Evolutionary conservation across 495 filamentous ascomycete genomes (phyloP).

Genomic region (Emericellopsis terricola): DNA sequence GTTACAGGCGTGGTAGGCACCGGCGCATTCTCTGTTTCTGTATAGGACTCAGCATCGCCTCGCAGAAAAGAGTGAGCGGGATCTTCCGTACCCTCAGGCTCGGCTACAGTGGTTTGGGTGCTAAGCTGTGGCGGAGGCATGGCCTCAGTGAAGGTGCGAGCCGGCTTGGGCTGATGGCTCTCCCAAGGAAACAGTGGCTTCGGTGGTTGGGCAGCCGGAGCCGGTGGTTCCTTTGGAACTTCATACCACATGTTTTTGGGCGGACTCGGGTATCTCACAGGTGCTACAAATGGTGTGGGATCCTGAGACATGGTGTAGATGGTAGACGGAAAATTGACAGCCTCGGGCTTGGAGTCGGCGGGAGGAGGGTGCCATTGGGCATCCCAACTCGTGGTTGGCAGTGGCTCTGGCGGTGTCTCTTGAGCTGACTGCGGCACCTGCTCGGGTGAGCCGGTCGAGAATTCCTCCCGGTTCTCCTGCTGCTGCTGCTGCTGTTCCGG

Average conservation of each 20-base stretch:
- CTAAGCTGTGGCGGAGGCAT: not conserved
- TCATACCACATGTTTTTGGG: constrained; percentile 75
- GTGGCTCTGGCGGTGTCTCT: constrained; percentile 16
- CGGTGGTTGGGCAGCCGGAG: constrained; percentile 34
- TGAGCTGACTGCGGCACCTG: constrained; percentile 10
- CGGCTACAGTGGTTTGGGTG: too few relatives aligned
- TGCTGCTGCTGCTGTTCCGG: too few relatives aligned
- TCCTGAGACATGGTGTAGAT: constrained; percentile 64
- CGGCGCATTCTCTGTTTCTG: too few relatives aligned
- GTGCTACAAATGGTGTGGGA: constrained; percentile 51
- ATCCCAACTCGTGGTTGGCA: constrained; percentile 16
- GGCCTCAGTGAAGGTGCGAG: constrained; percentile 20
- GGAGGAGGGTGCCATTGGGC: constrained; percentile 41
- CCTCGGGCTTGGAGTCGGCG: constrained; percentile 55
- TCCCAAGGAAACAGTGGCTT: constrained; percentile 82
- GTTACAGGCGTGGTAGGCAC: constrained; percentile 31
- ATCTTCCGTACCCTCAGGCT: too few relatives aligned
- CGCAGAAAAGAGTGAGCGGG: too few relatives aligned
- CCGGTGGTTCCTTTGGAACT: constrained; percentile 43
- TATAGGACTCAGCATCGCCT: too few relatives aligned
- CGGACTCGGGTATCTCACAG: constrained; percentile 58
- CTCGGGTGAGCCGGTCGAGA: too few relatives aligned
- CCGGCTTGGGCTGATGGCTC: constrained; percentile 37
- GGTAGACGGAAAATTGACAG: constrained; percentile 49
- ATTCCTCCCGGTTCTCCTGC: too few relatives aligned